A percentile compares a stretch with the other conserved stretches of the same genome.
Conservation (phyloP, 352 stramenopile species). For the Phytophthora nicotianae region DNA sequence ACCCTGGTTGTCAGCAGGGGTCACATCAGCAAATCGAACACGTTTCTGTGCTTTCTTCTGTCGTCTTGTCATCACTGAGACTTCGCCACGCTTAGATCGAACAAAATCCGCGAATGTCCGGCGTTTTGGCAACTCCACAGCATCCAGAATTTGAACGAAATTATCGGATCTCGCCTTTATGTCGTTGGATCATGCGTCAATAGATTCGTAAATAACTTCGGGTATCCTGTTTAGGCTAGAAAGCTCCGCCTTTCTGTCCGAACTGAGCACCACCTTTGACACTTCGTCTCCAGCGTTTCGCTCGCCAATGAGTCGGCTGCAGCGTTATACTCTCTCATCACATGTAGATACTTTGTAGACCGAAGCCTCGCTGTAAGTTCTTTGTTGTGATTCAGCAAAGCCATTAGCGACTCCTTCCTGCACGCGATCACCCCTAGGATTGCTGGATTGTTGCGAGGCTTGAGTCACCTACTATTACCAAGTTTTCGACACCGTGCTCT, state of each 20-base stretch:
- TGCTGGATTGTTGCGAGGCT: not conserved
- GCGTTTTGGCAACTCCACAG: too few relatives aligned
- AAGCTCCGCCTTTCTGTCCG: too few relatives aligned
- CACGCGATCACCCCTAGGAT: not conserved
- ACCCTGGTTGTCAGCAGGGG: too few relatives aligned
- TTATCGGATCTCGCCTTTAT: too few relatives aligned
- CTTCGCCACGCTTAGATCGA: too few relatives aligned
- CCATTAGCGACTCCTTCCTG: not conserved
- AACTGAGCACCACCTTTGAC: too few relatives aligned
- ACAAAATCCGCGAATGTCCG: too few relatives aligned
- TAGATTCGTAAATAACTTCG: too few relatives aligned
- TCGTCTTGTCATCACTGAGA: not conserved
- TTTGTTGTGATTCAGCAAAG: not conserved
- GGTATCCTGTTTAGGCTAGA: too few relatives aligned
- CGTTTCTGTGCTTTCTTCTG: not conserved
- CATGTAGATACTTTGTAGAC: not conserved
- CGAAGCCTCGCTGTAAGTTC: not conserved
- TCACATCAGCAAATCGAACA: not conserved
- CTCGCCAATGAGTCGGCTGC: not conserved
- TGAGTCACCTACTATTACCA: not conserved
- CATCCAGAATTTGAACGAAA: too few relatives aligned
- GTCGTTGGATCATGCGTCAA: too few relatives aligned
- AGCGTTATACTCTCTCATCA: not conserved
- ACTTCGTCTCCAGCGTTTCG: not conserved
- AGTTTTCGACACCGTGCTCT: not conserved